These are phyloP conservation scores for Colletotrichum sojae DNA, from an alignment of 2,329 filamentous ascomycete species.

Conservation along the genomic window DNA sequence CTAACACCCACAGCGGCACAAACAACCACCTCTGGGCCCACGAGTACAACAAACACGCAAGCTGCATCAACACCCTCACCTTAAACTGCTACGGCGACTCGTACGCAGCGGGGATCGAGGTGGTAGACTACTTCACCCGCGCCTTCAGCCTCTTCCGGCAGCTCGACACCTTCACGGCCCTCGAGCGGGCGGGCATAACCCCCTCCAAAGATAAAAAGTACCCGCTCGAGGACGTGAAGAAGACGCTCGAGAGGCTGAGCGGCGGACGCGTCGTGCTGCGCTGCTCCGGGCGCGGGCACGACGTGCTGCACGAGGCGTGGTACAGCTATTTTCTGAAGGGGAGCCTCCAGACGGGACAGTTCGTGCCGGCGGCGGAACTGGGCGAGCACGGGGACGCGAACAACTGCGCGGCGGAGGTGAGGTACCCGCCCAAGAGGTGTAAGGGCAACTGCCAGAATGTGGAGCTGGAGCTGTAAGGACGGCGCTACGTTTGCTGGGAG, in stretches of 20 bases:
- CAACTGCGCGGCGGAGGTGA: slow-evolving; percentile 56
- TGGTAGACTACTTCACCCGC: slow-evolving; percentile 62
- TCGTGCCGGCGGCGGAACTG: slow-evolving; percentile 58
- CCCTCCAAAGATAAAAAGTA: slow-evolving; percentile 54
- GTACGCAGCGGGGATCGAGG: slow-evolving; percentile 57
- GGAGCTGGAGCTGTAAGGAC: slow-evolving; percentile 27
- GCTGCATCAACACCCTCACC: slow-evolving; percentile 78
- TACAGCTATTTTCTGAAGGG: slow-evolving; percentile 68
- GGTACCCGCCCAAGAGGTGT: slow-evolving; percentile 57
- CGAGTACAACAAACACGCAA: slow-evolving; percentile 81
- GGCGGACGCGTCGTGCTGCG: slow-evolving; percentile 61
- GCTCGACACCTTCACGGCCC: slow-evolving; percentile 59
- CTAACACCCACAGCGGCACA: slow-evolving; percentile 48
- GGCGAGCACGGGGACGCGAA: slow-evolving; percentile 55
- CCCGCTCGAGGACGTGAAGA: slow-evolving; percentile 58
- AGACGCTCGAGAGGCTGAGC: slow-evolving; percentile 59
- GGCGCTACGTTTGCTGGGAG: neutral
- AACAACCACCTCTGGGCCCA: slow-evolving; percentile 73
- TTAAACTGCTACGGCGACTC: slow-evolving; percentile 74
- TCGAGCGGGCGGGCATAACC: slow-evolving; percentile 54
- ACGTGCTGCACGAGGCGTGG: slow-evolving; percentile 66
- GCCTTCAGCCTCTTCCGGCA: slow-evolving; percentile 57
- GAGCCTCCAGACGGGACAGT: slow-evolving; percentile 64
- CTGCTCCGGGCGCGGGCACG: slow-evolving; percentile 53
- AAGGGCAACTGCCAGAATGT: slow-evolving; percentile 37